These are phyloP conservation scores for Mucor velutinosus DNA, from an alignment of 371 early-diverging fungal species.

Conservation along the genomic window DNA sequence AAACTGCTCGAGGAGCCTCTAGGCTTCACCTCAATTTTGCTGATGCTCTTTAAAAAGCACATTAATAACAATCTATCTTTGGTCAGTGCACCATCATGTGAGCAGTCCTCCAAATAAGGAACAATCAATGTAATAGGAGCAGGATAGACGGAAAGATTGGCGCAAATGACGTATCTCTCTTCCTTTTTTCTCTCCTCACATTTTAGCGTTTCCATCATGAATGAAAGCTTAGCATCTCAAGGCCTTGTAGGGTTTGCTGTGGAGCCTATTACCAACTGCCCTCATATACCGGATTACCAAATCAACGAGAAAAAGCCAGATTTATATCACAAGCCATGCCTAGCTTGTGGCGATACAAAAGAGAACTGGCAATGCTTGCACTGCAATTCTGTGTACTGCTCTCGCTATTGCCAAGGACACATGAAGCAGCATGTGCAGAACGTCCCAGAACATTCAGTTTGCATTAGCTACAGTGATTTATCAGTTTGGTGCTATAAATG, in stretches of 20 bases:
- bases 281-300: slow-evolving; percentile 23
- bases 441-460: slow-evolving; percentile 19
- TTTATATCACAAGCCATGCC: slow-evolving; percentile 7
- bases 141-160: no score
- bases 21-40: no score
- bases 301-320: not conserved
- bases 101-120: no score
- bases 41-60: not conserved
- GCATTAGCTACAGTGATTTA: slow-evolving; percentile 33
- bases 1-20: no score
- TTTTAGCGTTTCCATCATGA: not conserved
- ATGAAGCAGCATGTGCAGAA: slow-evolving; percentile 23
- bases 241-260: slow-evolving; percentile 18
- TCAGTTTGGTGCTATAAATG: slow-evolving; percentile 36
- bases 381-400: slow-evolving; percentile 24
- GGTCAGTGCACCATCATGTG: no score
- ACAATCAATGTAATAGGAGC: no score
- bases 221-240: not conserved
- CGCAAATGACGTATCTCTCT: not conserved
- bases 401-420: slow-evolving; percentile 31
- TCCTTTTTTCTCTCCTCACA: not conserved
- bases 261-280: slow-evolving; percentile 25
- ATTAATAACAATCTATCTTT: no score
- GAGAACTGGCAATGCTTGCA: slow-evolving; percentile 40
- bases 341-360: slow-evolving; percentile 14